Conservation (phyloP, 495 filamentous ascomycete species). For the Penicillium dipodomyicola region DNA sequence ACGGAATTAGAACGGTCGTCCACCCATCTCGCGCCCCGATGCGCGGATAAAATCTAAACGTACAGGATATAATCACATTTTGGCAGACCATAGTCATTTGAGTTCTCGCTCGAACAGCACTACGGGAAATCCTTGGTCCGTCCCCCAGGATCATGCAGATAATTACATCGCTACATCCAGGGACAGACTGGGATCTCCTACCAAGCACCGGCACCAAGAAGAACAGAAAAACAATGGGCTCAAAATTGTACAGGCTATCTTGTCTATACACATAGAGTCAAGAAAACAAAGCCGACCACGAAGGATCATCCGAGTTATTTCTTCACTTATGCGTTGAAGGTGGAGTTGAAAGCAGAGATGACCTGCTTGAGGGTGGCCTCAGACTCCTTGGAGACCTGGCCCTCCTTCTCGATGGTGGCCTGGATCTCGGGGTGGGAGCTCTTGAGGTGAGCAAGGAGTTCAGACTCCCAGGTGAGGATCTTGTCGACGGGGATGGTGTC, state of each 20-base stretch:
- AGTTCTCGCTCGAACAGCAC: constrained; percentile 9
- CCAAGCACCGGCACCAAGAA: constrained; percentile 19
- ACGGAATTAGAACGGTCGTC: constrained; percentile 27
- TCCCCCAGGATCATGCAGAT: constrained; percentile 16
- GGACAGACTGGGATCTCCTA: constrained; percentile 18
- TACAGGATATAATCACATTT: constrained; percentile 54
- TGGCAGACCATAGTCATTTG: constrained; percentile 24
- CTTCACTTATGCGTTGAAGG: constrained; percentile 65
- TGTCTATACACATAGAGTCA: constrained; percentile 54
- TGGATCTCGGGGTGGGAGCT: constrained; percentile 82
- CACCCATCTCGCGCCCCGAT: constrained; percentile 37
- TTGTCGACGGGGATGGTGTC: constrained; percentile 82
- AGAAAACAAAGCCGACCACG: constrained; percentile 41
- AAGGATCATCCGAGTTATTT: constrained; percentile 38
- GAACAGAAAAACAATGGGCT: constrained; percentile 50
- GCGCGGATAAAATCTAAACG: constrained; percentile 49
- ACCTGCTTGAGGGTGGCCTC: constrained; percentile 84
- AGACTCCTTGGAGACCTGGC: constrained; percentile 90
- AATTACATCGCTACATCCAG: constrained; percentile 33
- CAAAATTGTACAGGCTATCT: constrained; percentile 57
- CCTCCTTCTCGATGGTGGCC: constrained; percentile 91
- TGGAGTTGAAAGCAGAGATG: constrained; percentile 84
- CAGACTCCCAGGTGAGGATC: constrained; percentile 87
- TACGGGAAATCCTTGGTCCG: constrained; percentile 15
- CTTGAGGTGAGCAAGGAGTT: constrained; percentile 89